Base-by-base conservation (phyloP, 345 rosid genomes). In the Ceriops decandra region DNA sequence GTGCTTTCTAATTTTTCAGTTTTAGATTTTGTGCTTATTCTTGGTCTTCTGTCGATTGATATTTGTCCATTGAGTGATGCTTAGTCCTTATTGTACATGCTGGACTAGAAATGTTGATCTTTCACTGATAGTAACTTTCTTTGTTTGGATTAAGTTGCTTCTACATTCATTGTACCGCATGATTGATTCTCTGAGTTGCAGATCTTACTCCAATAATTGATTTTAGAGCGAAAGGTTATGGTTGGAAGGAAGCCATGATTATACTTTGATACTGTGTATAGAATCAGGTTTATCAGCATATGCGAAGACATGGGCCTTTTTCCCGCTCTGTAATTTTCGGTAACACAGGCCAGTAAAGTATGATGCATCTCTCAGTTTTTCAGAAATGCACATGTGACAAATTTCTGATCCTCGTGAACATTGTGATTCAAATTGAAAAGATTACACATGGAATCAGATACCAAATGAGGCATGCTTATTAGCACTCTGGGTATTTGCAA, bases 121-220 rank as follows among this genome's bases (percentile, higher is more conserved):
- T 36, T 36, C 11, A 36, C 42, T 7, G 42, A 0, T 11, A 36
- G 11, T 36, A 7, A 2, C 11, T 22, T 22, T 19, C 32, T 33
- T 24, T 53, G 47, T 33, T 59, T 2, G 28, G 72, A 1, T 22
- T 49, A 20, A 22, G 58, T 47, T 22, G 32, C 56, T 60, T 31
- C 33, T 31, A n/a, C 42, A 11, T 60, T 51, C 22, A 42, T 46
- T 32, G 33, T 16, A 26, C 53, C 68, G 22, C 49, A 47, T 60
- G 59, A 60, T 51, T 21, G 22, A 57, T 33, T 47, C n/a, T 60
- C 47, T 10, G 32, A 60, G 11, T 28, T 60, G 31, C 57, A 36
- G 10, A 24, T 30, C 22, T 60, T 22, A 32, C 15, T 31, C 57
- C 72, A 60, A 61, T 60, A 61, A 54, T 52, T 52, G 53, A 36